A percentile compares a stretch with the other conserved stretches of the same genome.
Evolutionary conservation across 2,329 filamentous ascomycete species (phyloP).

Genomic region (Fusarium cyanostomum): DNA sequence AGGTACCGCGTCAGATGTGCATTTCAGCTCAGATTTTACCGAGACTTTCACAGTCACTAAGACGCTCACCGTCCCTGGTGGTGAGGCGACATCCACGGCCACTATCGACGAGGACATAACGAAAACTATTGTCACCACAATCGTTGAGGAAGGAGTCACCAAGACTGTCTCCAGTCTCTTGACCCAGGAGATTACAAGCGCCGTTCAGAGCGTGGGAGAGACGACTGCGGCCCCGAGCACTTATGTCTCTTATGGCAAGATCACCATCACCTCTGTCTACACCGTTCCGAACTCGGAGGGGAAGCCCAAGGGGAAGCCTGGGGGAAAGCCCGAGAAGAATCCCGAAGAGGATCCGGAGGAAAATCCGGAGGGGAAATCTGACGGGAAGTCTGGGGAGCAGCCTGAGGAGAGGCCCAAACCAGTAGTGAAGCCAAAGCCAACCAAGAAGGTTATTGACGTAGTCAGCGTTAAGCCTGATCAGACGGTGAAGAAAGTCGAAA

Average conservation of each 20-base stretch:
- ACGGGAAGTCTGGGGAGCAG: neutral
- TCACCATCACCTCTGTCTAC: constrained; percentile 38
- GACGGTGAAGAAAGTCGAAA: constrained; percentile 38
- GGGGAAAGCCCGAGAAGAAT: neutral
- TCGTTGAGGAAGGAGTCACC: constrained; percentile 23
- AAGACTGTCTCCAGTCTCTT: constrained; percentile 9
- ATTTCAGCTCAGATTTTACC: constrained; percentile 6
- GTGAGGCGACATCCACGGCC: constrained; percentile 2
- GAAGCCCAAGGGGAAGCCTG: constrained; percentile 7
- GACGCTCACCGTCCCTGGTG: constrained; percentile 17
- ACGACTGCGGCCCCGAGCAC: constrained; percentile 38
- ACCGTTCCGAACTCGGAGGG: constrained; percentile 17
- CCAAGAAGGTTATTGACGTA: constrained; percentile 33
- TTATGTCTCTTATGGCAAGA: constrained; percentile 37
- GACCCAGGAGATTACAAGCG: constrained; percentile 21
- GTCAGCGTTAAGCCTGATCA: constrained; percentile 32
- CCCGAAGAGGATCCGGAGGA: neutral
- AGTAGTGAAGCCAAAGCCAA: constrained; percentile 28
- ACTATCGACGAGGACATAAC: constrained; percentile 11
- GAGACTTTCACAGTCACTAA: constrained; percentile 15
- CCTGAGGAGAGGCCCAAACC: constrained; percentile 2
- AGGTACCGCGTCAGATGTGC: neutral
- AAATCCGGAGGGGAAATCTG: neutral
- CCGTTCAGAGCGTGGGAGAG: constrained; percentile 27
- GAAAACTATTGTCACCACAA: constrained; percentile 15